Percentiles rank a stretch among this genome's conserved stretches.
Conservation (phyloP, 177 flowering plant species). For the Vitis hybrid region DNA sequence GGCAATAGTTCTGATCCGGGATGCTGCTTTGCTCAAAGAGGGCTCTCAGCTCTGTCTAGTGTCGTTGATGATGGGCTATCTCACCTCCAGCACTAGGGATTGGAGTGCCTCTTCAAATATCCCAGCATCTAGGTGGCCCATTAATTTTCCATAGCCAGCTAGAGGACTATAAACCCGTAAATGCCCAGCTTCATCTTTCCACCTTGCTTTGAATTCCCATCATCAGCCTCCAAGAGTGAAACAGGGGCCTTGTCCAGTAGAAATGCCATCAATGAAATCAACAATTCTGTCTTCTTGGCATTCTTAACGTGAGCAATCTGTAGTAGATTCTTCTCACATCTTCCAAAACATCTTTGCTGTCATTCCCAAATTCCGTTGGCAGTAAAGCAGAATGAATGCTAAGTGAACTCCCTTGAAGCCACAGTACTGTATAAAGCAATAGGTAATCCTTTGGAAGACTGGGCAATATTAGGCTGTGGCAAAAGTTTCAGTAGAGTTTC, state of each 20-base stretch:
- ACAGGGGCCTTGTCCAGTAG: conserved; percentile 66
- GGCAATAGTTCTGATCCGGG: too few species aligned
- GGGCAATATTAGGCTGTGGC: conserved; percentile 78
- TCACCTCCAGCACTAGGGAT: conserved; percentile 75
- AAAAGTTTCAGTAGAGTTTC: conserved; percentile 85
- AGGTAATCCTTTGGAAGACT: conserved; percentile 94
- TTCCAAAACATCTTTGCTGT: conserved; percentile 83
- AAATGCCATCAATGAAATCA: conserved; percentile 57
- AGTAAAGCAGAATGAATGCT: conserved; percentile 86
- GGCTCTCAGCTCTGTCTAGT: too few species aligned
- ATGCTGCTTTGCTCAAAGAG: too few species aligned
- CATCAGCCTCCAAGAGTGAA: conserved; percentile 96
- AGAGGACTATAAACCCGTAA: conserved; percentile 90
- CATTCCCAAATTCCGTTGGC: conserved; percentile 86
- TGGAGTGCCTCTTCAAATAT: conserved; percentile 88
- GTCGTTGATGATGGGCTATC: too few species aligned
- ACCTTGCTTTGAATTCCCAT: conserved; percentile 53
- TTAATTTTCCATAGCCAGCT: conserved; percentile 77
- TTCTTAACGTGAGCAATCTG: conserved; percentile 89
- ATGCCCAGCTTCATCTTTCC: conserved; percentile 56
- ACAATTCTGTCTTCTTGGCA: conserved; percentile 58
- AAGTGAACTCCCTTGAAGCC: conserved; percentile 93
- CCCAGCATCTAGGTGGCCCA: conserved; percentile 98
- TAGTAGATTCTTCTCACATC: conserved; percentile 88
- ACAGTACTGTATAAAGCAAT: conserved; percentile 90